These are phyloP conservation scores for Pseudocercospora fijiensis DNA, from an alignment of 2,329 filamentous ascomycete species.

Conservation along the genomic window DNA sequence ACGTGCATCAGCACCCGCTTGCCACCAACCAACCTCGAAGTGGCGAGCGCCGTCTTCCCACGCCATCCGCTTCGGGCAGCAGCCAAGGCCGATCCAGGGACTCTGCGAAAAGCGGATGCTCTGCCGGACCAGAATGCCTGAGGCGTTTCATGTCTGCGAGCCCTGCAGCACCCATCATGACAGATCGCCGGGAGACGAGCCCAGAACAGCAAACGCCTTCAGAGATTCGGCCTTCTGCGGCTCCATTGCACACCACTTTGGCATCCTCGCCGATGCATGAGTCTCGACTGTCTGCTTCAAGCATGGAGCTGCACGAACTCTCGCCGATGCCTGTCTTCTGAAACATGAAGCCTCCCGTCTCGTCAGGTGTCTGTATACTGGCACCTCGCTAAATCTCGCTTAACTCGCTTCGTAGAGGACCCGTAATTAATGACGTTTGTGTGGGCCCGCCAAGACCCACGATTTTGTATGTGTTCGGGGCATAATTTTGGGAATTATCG, in stretches of 20 bases:
- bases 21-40: conserved; percentile 2
- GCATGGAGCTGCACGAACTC: neutral
- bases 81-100: neutral
- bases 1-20: conserved; percentile 6
- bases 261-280: neutral
- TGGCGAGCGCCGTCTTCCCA: conserved; percentile 2
- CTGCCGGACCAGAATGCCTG: neutral
- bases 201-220: conserved; percentile 5
- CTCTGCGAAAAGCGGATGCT: conserved; percentile 5
- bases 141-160: conserved; percentile 8
- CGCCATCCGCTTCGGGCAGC: neutral
- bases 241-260: neutral
- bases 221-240: neutral
- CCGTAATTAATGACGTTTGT: too few relatives aligned
- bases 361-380: too few relatives aligned
- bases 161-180: conserved; percentile 7
- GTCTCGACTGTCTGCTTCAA: neutral
- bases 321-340: neutral
- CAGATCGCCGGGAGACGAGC: conserved; percentile 2
- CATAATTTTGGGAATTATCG: too few relatives aligned
- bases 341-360: neutral
- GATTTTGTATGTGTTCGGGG: too few relatives aligned
- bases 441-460: too few relatives aligned
- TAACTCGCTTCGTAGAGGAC: too few relatives aligned
- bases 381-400: too few relatives aligned